Conservation (phyloP, 1,139 yeast species). For the Lodderomyces orthopsilosis region DNA sequence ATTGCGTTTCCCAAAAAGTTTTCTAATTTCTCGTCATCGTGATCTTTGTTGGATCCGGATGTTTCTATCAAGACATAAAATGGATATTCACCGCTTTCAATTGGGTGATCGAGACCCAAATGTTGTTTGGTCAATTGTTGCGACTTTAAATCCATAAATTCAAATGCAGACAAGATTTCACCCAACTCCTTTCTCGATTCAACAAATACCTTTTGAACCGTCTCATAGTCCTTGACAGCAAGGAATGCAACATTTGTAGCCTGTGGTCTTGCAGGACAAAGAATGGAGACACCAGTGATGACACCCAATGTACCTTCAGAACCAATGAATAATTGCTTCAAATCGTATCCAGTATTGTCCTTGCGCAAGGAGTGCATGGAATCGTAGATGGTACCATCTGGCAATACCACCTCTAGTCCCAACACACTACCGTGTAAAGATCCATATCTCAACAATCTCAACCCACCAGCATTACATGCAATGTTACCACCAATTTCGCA, state of each 20-base stretch:
- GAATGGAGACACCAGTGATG: slow-evolving; percentile 83
- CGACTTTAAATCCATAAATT: slow-evolving; percentile 84
- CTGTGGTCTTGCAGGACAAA: slow-evolving; percentile 90
- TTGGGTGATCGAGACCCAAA: slow-evolving; percentile 64
- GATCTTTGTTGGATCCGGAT: slow-evolving; percentile 86
- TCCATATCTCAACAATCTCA: slow-evolving; percentile 83
- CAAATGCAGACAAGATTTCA: slow-evolving; percentile 90
- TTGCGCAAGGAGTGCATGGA: slow-evolving; percentile 83
- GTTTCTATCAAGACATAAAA: slow-evolving; percentile 91
- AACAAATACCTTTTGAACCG: slow-evolving; percentile 78
- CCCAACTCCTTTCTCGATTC: slow-evolving; percentile 76
- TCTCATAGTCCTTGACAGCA: slow-evolving; percentile 77
- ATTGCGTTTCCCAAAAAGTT: slow-evolving; percentile 76
- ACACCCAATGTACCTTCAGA: slow-evolving; percentile 90
- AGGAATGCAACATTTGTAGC: slow-evolving; percentile 86
- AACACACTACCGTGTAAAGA: slow-evolving; percentile 89
- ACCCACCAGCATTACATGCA: slow-evolving; percentile 96
- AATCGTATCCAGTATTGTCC: slow-evolving; percentile 92
- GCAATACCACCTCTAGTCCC: slow-evolving; percentile 87
- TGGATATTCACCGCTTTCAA: slow-evolving; percentile 72
- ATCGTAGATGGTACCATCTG: slow-evolving; percentile 81
- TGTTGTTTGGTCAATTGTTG: slow-evolving; percentile 62
- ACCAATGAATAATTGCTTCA: slow-evolving; percentile 90
- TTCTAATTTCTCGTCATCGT: slow-evolving; percentile 76
- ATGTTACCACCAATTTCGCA: slow-evolving; percentile 96